Evolutionary conservation across 331 rosid genomes (phyloP).

Genomic region (Cydonia oblonga): DNA sequence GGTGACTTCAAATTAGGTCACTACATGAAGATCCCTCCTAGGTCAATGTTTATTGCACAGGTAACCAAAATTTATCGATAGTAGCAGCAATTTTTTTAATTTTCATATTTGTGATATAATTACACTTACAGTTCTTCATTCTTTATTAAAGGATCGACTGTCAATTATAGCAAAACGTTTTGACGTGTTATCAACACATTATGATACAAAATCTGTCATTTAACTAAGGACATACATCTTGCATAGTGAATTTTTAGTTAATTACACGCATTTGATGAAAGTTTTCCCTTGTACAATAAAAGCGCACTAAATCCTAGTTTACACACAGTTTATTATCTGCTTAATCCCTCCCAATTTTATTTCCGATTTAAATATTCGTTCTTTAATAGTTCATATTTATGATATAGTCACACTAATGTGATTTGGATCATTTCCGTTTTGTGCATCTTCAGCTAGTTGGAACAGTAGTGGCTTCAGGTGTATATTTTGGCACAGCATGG

Average conservation of each 20-base stretch:
- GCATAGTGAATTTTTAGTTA: too few species aligned
- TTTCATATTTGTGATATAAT: background rate
- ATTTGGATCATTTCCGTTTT: background rate
- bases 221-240: background rate
- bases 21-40: slow-evolving; percentile 53
- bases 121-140: background rate
- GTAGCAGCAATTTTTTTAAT: background rate
- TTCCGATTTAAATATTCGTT: background rate
- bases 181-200: background rate
- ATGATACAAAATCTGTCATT: background rate
- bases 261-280: too few species aligned
- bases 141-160: background rate
- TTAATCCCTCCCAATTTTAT: background rate
- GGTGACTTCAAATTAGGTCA: slow-evolving; percentile 45
- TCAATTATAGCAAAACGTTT: too few species aligned
- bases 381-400: background rate
- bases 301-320: background rate
- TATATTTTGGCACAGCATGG: slow-evolving; percentile 66
- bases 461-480: slow-evolving; percentile 46
- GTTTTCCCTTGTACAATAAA: background rate
- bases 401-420: background rate
- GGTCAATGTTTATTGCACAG: slow-evolving; percentile 42
- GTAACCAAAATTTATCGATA: background rate
- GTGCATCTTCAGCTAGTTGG: slow-evolving; percentile 42
- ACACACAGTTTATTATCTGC: too few species aligned